Evolutionary conservation across 345 rosid genomes (phyloP), one percentile per base, ranked within the genome.

Genomic region (Salix arbutifolia): DNA sequence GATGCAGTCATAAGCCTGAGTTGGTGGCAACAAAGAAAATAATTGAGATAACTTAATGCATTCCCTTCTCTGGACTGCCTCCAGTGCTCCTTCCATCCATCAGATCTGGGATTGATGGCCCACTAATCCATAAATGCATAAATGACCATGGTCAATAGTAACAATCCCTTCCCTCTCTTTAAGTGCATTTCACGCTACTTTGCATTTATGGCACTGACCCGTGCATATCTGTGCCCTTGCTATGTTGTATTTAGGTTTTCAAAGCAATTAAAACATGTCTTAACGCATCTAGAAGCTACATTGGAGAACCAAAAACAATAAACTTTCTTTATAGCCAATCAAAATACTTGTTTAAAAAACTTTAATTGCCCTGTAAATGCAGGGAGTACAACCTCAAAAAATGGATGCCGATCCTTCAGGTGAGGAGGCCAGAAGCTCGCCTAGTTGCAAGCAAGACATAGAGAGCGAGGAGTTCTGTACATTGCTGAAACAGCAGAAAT

Each of bases 311-410:
- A 18, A 25, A 44, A 18, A 5, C 68, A 14, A 11, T 42, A 23
- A 69, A 12, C 31, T 62, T 9, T n/a, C 65, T 6, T 31, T 67
- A 30, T 52, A 46, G 48, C 66, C 30, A 19, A 37, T 31, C 35
- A 58, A 31, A 42, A n/a, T 69, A 62, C 28, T 48, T 75, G 16
- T 70, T 44, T 38, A 16, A 61, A 23, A 1, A 50, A 25, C 26
- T 76, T 77, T 78, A 71, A n/a, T 73, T 79, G 66, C 73, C 31
- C 65, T 68, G 61, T 76, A 42, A 35, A 26, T 81, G 78, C 85
- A 93, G 95, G 97, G 99, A 17, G 92, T 91, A 30, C 87, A 90
- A 83, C 89, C 88, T 70, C 94, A 96, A 76, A 84, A 89, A 77
- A 88, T 91, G 91, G 91, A 86, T 31, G 79, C 77, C 79, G 95